These are phyloP conservation scores for Gossypioides kirkii DNA, from an alignment of 345 rosid species.

Conservation along the genomic window DNA sequence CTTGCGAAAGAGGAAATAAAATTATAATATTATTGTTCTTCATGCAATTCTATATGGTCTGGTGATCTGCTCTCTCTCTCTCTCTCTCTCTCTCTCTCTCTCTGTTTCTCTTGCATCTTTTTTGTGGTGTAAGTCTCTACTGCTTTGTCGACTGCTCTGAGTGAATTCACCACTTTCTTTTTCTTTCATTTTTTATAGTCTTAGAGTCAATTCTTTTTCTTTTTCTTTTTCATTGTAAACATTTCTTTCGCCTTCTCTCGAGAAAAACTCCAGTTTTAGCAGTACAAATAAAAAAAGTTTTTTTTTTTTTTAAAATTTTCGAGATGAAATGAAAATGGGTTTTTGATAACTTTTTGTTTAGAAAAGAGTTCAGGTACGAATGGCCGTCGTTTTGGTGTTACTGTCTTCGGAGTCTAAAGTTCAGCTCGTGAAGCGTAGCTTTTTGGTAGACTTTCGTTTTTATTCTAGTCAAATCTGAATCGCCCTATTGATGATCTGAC, in stretches of 20 bases:
- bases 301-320: too few species aligned
- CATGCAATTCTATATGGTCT: background rate
- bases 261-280: slow-evolving; percentile 10
- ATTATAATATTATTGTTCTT: background rate
- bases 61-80: background rate
- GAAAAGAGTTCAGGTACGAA: slow-evolving; percentile 1
- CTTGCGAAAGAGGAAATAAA: background rate
- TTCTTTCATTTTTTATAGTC: background rate
- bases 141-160: slow-evolving; percentile 32
- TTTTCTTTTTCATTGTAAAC: slow-evolving; percentile 5
- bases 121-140: slow-evolving; percentile 15
- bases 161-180: background rate
- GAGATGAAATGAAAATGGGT: background rate
- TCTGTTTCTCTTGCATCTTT: slow-evolving; percentile 6
- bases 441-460: background rate
- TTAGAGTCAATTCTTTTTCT: background rate
- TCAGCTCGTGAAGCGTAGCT: slow-evolving; percentile 26
- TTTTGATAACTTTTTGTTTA: background rate
- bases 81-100: slow-evolving; percentile 1
- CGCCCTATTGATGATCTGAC: slow-evolving; percentile 29
- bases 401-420: slow-evolving; percentile 11
- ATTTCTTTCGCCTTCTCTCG: slow-evolving; percentile 11
- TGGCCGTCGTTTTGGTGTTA: slow-evolving; percentile 34
- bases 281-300: background rate
- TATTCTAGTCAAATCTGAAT: slow-evolving; percentile 25